These are phyloP conservation scores for Moesziomyces sp. DNA, from an alignment of 1,284 basidiomycete genomes.

Conservation along the genomic window DNA sequence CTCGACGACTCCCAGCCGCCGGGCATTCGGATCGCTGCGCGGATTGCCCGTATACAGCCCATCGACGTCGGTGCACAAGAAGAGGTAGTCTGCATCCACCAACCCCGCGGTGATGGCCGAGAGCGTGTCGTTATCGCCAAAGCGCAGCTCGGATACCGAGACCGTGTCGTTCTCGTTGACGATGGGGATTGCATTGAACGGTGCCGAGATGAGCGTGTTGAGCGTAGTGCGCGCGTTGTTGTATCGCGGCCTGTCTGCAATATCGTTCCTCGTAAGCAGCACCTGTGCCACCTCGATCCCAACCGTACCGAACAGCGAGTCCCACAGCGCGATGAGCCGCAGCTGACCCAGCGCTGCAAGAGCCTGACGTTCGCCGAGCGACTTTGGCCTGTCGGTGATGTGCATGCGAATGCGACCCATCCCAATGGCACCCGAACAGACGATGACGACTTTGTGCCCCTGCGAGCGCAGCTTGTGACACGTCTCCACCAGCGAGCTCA, in stretches of 20 bases:
- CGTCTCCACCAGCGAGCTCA: conserved; percentile 92
- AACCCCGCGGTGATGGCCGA: conserved; percentile 96
- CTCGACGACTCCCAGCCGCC: conserved; percentile 81
- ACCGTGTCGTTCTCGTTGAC: conserved; percentile 68
- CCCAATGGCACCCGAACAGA: conserved; percentile 95
- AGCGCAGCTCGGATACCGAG: conserved; percentile 84
- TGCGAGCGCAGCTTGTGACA: conserved; percentile 80
- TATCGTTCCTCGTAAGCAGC: conserved; percentile 90
- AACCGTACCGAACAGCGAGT: conserved; percentile 91
- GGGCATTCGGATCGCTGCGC: conserved; percentile 84
- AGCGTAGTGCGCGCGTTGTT: conserved; percentile 63
- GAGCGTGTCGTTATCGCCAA: conserved; percentile 98
- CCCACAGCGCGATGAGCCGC: conserved; percentile 93
- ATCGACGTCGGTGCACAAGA: conserved; percentile 96
- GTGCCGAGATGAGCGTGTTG: conserved; percentile 55
- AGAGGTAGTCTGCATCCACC: conserved; percentile 96
- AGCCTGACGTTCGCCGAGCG: conserved; percentile 90
- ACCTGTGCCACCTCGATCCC: conserved; percentile 96
- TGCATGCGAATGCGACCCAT: conserved; percentile 93
- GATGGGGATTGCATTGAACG: conserved; percentile 64
- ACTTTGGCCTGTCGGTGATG: conserved; percentile 81
- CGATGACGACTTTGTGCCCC: conserved; percentile 93
- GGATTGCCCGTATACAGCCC: conserved; percentile 96
- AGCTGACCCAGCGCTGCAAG: conserved; percentile 97
- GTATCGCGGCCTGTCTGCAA: conserved; percentile 76